A percentile compares a stretch with the other conserved stretches of the same genome.
These are phyloP conservation scores for Ilyonectria sp. DNA, from an alignment of 2,329 filamentous ascomycete genomes.

Conservation along the genomic window DNA sequence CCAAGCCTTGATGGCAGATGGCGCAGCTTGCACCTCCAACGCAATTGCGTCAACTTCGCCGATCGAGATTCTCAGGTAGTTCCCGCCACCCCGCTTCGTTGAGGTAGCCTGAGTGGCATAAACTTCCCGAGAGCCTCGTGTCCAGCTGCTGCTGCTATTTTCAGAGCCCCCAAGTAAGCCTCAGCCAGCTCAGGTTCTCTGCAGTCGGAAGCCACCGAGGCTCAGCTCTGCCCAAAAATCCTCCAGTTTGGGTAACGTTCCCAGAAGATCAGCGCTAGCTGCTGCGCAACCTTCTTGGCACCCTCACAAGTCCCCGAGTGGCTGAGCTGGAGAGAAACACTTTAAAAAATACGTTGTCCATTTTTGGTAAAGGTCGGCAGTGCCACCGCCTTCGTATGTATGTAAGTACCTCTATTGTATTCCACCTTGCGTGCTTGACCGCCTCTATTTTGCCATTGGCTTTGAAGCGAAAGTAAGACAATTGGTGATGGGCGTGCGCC, in stretches of 20 bases:
- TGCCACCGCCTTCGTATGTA: slow-evolving; percentile 1
- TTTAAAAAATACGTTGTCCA: background rate
- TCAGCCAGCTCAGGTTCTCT: background rate
- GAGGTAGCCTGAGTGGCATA: background rate
- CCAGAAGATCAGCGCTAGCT: slow-evolving; percentile 1
- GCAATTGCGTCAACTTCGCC: background rate
- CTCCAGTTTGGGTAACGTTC: background rate
- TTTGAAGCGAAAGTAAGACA: too few species aligned
- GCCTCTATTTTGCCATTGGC: background rate
- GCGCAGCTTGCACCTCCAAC: slow-evolving; percentile 1
- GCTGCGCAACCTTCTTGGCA: slow-evolving; percentile 4
- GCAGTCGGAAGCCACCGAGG: background rate
- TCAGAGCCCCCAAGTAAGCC: background rate
- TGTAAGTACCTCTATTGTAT: too few species aligned
- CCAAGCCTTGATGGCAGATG: background rate
- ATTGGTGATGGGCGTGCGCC: background rate
- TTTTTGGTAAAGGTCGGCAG: background rate
- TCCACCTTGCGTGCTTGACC: background rate
- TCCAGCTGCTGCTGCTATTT: slow-evolving; percentile 3
- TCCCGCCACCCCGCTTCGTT: background rate
- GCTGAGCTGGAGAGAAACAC: background rate
- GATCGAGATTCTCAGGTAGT: background rate
- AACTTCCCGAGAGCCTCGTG: background rate
- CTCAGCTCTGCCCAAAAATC: background rate
- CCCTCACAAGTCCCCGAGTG: background rate